Conservation (phyloP, 2,329 filamentous ascomycete genomes). For the Aspergillus sp. region DNA sequence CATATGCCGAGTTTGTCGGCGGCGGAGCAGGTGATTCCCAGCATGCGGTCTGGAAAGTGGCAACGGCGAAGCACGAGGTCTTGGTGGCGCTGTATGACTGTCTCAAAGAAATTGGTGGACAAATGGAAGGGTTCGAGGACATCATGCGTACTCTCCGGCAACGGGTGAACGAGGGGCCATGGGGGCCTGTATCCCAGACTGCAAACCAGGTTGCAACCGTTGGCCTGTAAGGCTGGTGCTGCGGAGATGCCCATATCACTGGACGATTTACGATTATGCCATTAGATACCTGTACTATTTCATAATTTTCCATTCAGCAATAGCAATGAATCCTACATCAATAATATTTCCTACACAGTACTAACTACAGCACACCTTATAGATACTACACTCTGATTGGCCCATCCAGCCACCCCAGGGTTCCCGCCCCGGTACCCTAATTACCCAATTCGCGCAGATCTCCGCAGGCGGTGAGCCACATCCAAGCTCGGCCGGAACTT, state of each 20-base stretch:
- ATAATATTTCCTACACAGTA: no score
- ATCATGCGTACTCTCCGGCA: slow-evolving; percentile 43
- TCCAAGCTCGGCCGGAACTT: slow-evolving; percentile 6
- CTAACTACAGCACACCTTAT: no score
- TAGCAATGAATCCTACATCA: no score
- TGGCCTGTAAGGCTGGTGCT: slow-evolving; percentile 28
- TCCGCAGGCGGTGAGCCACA: slow-evolving; percentile 27
- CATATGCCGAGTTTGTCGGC: slow-evolving; percentile 60
- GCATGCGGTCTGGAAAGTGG: slow-evolving; percentile 59
- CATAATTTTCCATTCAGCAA: no score
- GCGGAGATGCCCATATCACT: not conserved
- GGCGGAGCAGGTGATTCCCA: slow-evolving; percentile 58
- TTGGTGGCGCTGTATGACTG: slow-evolving; percentile 52
- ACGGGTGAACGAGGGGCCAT: slow-evolving; percentile 46
- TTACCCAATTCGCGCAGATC: slow-evolving; percentile 7
- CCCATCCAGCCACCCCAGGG: not conserved
- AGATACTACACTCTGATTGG: not conserved
- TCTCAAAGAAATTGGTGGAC: slow-evolving; percentile 42
- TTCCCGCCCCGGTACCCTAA: slow-evolving; percentile 14
- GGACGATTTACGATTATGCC: not conserved
- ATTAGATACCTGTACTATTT: not conserved
- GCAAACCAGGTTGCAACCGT: slow-evolving; percentile 40
- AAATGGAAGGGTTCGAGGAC: slow-evolving; percentile 40
- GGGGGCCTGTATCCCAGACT: slow-evolving; percentile 38
- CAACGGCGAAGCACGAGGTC: slow-evolving; percentile 59